phyloP scores from a whole-genome alignment of 2,329 filamentous ascomycete genomes.

The Neonectria coccinea region DNA sequence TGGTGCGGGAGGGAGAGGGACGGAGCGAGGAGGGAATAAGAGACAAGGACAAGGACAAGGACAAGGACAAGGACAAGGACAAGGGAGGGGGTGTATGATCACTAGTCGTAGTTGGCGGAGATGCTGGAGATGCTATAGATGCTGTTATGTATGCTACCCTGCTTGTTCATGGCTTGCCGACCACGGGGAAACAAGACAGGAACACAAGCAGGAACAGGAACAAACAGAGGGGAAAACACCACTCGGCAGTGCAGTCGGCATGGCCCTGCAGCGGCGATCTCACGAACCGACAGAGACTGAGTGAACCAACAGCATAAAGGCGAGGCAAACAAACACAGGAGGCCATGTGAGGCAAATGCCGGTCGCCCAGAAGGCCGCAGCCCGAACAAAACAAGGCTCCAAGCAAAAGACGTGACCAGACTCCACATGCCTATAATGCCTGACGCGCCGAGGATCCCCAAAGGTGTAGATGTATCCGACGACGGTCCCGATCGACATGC shows the following conservation, averaged over 20 bases:
- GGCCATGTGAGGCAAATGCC: not conserved
- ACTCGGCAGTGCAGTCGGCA: not conserved
- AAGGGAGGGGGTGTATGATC: not conserved
- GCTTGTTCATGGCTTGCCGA: not conserved
- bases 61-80: constrained; percentile 1
- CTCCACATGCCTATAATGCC: not conserved
- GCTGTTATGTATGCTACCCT: not conserved
- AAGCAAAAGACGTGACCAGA: not conserved
- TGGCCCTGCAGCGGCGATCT: not conserved
- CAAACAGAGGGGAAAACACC: not conserved
- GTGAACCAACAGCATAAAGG: not conserved
- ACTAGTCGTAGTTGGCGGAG: not conserved
- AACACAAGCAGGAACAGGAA: not conserved
- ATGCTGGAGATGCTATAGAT: not conserved
- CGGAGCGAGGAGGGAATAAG: not conserved
- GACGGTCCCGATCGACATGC: not conserved
- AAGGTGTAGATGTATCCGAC: not conserved
- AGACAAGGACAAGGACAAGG: constrained; percentile 7
- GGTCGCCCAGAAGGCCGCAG: not conserved
- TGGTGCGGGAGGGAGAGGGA: not conserved
- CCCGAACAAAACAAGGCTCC: too few species aligned
- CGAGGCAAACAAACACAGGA: not conserved
- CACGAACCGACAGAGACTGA: not conserved
- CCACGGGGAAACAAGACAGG: not conserved
- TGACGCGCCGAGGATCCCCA: not conserved